A percentile compares a stretch with the other conserved stretches of the same genome.
phyloP scores from a whole-genome alignment of 352 stramenopile genomes.

The Phytophthora litchii region DNA sequence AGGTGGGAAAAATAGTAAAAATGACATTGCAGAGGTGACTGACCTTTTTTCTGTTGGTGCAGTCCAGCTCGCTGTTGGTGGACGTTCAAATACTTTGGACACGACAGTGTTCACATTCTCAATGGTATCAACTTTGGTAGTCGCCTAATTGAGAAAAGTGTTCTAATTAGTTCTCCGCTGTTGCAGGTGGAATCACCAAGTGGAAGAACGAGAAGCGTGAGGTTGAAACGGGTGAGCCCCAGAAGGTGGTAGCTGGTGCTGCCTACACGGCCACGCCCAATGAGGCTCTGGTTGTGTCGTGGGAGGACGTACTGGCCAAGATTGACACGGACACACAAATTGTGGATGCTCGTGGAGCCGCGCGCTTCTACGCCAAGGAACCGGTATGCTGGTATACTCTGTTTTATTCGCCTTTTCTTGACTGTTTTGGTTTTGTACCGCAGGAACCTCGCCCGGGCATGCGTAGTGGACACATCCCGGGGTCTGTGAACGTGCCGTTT shows the following conservation, averaged over 20 bases:
- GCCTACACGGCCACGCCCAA: constrained; percentile 60
- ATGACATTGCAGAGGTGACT: not conserved
- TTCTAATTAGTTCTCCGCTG: not conserved
- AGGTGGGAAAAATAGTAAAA: constrained; percentile 40
- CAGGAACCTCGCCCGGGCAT: constrained; percentile 92
- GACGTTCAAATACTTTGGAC: constrained; percentile 92
- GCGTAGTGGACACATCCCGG: constrained; percentile 92
- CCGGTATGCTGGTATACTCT: constrained; percentile 43
- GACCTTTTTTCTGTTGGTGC: not conserved
- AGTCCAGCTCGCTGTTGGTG: constrained; percentile 86
- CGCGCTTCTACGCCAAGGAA: constrained; percentile 89
- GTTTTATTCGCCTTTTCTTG: not conserved
- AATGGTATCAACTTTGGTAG: constrained; percentile 61
- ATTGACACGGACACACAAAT: constrained; percentile 79
- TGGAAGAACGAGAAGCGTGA: constrained; percentile 71
- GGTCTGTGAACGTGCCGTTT: constrained; percentile 92
- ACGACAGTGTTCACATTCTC: constrained; percentile 87
- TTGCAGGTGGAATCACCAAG: constrained; percentile 60
- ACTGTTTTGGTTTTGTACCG: not conserved
- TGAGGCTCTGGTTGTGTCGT: constrained; percentile 55
- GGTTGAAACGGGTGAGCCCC: constrained; percentile 41
- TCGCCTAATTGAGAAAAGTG: no score
- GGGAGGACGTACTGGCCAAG: constrained; percentile 67
- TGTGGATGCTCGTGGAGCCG: constrained; percentile 89
- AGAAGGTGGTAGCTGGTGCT: constrained; percentile 25